Conservation (phyloP, 2,329 filamentous ascomycete genomes). For the Claviceps quebecensis region DNA sequence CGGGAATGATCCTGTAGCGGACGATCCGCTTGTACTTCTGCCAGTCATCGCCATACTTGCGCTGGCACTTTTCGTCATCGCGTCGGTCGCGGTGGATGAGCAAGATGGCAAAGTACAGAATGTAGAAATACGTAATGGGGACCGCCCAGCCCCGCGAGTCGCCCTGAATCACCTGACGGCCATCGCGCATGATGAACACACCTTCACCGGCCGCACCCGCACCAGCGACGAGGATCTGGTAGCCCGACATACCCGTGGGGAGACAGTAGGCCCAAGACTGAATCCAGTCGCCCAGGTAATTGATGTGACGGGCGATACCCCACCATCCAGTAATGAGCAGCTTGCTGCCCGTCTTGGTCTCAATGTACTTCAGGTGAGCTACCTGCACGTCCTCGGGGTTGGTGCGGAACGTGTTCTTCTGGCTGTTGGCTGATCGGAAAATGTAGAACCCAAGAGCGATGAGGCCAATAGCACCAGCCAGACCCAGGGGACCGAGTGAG, state of each 20-base stretch:
- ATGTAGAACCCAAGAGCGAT: constrained; percentile 69
- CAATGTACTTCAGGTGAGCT: constrained; percentile 68
- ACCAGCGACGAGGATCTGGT: constrained; percentile 50
- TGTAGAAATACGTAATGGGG: constrained; percentile 85
- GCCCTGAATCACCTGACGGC: constrained; percentile 54
- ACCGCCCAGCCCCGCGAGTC: constrained; percentile 71
- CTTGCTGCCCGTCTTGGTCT: constrained; percentile 69
- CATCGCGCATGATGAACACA: constrained; percentile 42
- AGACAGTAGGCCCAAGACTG: constrained; percentile 85
- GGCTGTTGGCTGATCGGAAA: constrained; percentile 85
- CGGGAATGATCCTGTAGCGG: constrained; percentile 68
- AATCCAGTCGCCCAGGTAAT: constrained; percentile 91
- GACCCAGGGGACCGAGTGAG: constrained; percentile 55
- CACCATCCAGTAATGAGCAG: constrained; percentile 84
- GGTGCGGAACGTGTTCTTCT: constrained; percentile 90
- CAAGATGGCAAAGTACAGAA: constrained; percentile 79
- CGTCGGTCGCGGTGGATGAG: constrained; percentile 74
- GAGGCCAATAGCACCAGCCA: constrained; percentile 50
- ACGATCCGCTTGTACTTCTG: constrained; percentile 75
- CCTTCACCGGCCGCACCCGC: constrained; percentile 32
- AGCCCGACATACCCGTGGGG: constrained; percentile 74
- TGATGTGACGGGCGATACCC: constrained; percentile 84
- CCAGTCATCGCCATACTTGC: constrained; percentile 91
- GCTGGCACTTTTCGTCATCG: constrained; percentile 80
- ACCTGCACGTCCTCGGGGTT: constrained; percentile 70